phyloP scores from a whole-genome alignment of 345 rosid species.

The Eucalyptus microcorys region DNA sequence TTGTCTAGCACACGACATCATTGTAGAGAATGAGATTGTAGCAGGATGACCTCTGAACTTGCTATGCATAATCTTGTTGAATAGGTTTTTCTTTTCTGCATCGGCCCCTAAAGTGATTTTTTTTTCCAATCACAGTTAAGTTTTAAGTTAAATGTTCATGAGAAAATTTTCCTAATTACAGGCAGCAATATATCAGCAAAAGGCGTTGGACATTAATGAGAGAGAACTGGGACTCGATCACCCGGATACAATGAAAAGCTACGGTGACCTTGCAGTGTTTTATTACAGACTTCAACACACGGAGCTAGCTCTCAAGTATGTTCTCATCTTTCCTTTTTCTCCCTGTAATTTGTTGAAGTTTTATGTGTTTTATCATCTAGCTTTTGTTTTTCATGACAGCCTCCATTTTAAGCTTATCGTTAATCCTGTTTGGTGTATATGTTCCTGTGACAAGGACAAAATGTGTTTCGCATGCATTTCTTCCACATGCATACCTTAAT shows the following conservation, averaged over 20 bases:
- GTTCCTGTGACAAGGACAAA: neutral
- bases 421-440: neutral
- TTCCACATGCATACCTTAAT: neutral
- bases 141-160: neutral
- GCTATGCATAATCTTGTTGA: neutral
- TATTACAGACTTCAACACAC: slow-evolving; percentile 99
- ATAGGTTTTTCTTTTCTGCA: neutral
- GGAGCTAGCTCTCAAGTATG: slow-evolving; percentile 96
- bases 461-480: neutral
- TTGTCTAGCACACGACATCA: neutral
- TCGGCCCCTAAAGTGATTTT: neutral
- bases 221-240: slow-evolving; percentile 98
- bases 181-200: slow-evolving; percentile 98
- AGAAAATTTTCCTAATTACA: slow-evolving; percentile 15
- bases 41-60: neutral
- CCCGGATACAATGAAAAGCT: slow-evolving; percentile 99
- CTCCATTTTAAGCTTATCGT: neutral
- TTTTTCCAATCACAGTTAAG: neutral
- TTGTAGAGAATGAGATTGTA: neutral
- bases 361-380: neutral
- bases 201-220: slow-evolving; percentile 98
- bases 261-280: slow-evolving; percentile 99
- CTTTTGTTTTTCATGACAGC: neutral
- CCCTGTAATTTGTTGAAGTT: neutral
- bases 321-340: neutral